Base-by-base conservation (phyloP, 768 basidiomycete genomes). In the Termitomyces sp. region DNA sequence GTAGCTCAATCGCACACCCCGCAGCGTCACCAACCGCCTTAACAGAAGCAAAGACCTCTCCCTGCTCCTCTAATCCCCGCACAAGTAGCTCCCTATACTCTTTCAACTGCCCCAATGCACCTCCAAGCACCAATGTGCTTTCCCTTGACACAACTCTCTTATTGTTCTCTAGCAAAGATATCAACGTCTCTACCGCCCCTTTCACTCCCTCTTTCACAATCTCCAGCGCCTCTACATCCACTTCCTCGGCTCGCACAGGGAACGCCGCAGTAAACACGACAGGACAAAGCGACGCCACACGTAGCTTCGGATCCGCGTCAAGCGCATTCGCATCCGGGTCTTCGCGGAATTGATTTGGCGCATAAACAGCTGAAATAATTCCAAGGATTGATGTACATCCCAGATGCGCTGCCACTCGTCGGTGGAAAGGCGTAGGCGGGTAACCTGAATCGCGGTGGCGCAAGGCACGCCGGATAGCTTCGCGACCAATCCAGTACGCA, bases 101-200 rank as follows among this genome's bases (percentile, higher is more conserved):
- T 13, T 44, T n/a, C n/a, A 69, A 42, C 47, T 67, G 66, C 9
- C 59, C 55, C 41, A 69, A 53, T 5, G 64, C 66, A 22, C 69
- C 69, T 13, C 69, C 68, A 33, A 70, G 56, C 9, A 68, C 61
- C 22, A 69, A 63, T 0, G 59, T 60, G 34, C 62, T 67, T 6
- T 58, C 39, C 9, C 34, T 34, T 5, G 64, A 26, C 1, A 37
- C 28, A 20, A 65, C 20, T 12, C 29, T n/a, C n/a, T n/a, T n/a
- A n/a, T n/a, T n/a, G n/a, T n/a, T n/a, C n/a, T n/a, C 26, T 18
- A 62, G 49, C 29, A 66, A 48, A 18, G 42, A 55, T 45, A 50
- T 22, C 34, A 67, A 45, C 13, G 49, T 47, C 10, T 64, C 64
- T 4, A 62, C 65, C 4, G 62, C 65, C 1, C 58, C 44, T 36